phyloP scores from a whole-genome alignment of 1,284 basidiomycete genomes.

The Marasmius tenuissimus region DNA sequence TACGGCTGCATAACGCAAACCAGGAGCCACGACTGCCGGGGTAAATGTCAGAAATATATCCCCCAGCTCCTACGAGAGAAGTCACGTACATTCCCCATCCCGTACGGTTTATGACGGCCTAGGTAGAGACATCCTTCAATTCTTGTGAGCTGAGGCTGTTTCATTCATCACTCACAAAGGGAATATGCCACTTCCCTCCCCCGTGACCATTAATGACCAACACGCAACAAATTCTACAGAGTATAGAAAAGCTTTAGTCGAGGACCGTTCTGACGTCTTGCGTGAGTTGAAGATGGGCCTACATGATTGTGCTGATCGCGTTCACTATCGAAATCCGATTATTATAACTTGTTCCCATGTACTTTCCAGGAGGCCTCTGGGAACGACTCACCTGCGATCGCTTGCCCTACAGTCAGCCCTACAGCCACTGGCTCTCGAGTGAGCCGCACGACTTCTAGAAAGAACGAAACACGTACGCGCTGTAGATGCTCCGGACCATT shows the following conservation, averaged over 20 bases:
- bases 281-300: background rate
- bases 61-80: background rate
- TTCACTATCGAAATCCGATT: background rate
- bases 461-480: slow-evolving; percentile 18
- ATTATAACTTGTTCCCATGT: background rate
- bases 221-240: slow-evolving; percentile 23
- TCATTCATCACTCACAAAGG: slow-evolving; percentile 22
- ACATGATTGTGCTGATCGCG: slow-evolving; percentile 9
- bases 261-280: background rate
- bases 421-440: slow-evolving; percentile 22
- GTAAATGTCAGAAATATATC: background rate
- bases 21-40: slow-evolving; percentile 25
- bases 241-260: background rate
- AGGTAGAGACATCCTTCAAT: background rate
- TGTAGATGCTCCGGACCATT: slow-evolving; percentile 30
- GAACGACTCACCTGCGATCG: slow-evolving; percentile 23
- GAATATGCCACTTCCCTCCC: slow-evolving; percentile 31
- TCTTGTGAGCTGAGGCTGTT: background rate
- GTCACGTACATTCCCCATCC: slow-evolving; percentile 28
- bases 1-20: slow-evolving; percentile 26
- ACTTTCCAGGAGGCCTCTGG: background rate
- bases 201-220: slow-evolving; percentile 27
- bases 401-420: slow-evolving; percentile 29
- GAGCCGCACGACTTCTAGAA: background rate
- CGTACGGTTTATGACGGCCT: slow-evolving; percentile 28